These are phyloP conservation scores for Ceratocystiopsis brevicomis DNA, from an alignment of 2,329 filamentous ascomycete species.

Conservation along the genomic window DNA sequence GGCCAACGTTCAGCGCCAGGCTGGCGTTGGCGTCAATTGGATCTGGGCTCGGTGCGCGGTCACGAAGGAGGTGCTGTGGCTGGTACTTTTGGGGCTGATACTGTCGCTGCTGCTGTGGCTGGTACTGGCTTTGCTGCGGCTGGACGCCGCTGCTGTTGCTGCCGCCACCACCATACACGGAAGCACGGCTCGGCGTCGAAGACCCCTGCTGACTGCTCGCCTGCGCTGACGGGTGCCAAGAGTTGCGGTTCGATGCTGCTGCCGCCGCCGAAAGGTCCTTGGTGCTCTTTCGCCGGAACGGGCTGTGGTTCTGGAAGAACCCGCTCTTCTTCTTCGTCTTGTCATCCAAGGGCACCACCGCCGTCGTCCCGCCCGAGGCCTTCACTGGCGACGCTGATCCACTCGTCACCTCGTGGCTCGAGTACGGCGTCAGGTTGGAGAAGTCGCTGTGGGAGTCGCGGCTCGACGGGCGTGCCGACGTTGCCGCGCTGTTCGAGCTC, in stretches of 20 bases:
- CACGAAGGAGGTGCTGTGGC: slow-evolving; percentile 13
- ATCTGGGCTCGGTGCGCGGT: slow-evolving; percentile 44
- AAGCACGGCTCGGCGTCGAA: slow-evolving; percentile 5
- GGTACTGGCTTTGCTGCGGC: background rate
- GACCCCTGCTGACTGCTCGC: background rate
- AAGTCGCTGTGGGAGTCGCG: slow-evolving; percentile 81
- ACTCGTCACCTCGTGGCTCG: slow-evolving; percentile 63
- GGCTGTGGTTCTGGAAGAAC: slow-evolving; percentile 85
- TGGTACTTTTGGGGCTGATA: background rate
- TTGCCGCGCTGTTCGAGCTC: slow-evolving; percentile 21
- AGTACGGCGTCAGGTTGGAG: slow-evolving; percentile 75
- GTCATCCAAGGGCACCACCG: slow-evolving; percentile 33
- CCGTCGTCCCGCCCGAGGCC: slow-evolving; percentile 7
- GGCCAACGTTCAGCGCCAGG: slow-evolving; percentile 82
- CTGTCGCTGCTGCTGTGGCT: slow-evolving; percentile 11
- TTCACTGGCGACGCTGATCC: slow-evolving; percentile 60
- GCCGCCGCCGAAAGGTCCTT: slow-evolving; percentile 37
- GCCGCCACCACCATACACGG: slow-evolving; percentile 4
- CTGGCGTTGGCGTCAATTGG: slow-evolving; percentile 82
- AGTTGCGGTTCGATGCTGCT: slow-evolving; percentile 30
- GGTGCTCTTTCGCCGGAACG: slow-evolving; percentile 82
- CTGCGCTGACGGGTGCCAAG: slow-evolving; percentile 30
- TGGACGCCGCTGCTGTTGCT: background rate
- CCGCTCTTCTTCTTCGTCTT: slow-evolving; percentile 58
- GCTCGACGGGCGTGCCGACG: slow-evolving; percentile 58